A percentile compares a stretch with the other conserved stretches of the same genome.
Evolutionary conservation across 139 green algal genomes (phyloP).

Genomic region (Chloropicon primus): DNA sequence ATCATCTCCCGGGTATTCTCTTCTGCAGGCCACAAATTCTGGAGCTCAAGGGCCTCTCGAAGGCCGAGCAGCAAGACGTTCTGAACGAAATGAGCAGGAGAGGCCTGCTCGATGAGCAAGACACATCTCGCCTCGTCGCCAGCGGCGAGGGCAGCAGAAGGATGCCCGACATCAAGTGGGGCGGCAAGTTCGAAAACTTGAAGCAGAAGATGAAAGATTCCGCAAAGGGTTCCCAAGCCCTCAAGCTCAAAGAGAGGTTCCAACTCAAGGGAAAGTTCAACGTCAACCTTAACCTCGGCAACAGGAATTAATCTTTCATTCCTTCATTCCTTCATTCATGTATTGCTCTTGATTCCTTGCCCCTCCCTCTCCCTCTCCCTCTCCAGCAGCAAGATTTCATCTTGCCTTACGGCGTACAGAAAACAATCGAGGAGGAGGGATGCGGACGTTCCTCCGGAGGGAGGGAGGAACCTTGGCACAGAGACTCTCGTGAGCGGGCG

Average conservation of each 20-base stretch:
- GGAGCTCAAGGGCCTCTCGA: constrained; percentile 51
- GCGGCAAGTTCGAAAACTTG: not conserved
- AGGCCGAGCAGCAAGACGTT: constrained; percentile 17
- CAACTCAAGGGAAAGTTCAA: not conserved
- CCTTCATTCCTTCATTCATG: too few species aligned
- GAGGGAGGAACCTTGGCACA: too few species aligned
- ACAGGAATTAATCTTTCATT: too few species aligned
- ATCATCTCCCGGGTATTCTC: constrained; percentile 25
- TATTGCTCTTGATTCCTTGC: too few species aligned
- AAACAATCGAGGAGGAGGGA: too few species aligned
- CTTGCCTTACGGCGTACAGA: too few species aligned
- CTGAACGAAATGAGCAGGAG: constrained; percentile 11
- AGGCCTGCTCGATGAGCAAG: not conserved
- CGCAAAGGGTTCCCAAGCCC: not conserved
- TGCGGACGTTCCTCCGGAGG: too few species aligned
- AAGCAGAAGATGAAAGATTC: not conserved
- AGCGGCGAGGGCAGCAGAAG: not conserved
- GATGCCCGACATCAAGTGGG: not conserved
- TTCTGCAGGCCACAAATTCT: constrained; percentile 52
- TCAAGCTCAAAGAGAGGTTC: not conserved
- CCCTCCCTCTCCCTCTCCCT: too few species aligned
- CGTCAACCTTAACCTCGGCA: too few species aligned
- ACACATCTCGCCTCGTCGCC: too few species aligned
- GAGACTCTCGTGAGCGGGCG: too few species aligned
- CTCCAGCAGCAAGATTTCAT: too few species aligned